Evolutionary conservation across 768 basidiomycete genomes (phyloP).

Genomic region (Boletus rufocinnamomeus): DNA sequence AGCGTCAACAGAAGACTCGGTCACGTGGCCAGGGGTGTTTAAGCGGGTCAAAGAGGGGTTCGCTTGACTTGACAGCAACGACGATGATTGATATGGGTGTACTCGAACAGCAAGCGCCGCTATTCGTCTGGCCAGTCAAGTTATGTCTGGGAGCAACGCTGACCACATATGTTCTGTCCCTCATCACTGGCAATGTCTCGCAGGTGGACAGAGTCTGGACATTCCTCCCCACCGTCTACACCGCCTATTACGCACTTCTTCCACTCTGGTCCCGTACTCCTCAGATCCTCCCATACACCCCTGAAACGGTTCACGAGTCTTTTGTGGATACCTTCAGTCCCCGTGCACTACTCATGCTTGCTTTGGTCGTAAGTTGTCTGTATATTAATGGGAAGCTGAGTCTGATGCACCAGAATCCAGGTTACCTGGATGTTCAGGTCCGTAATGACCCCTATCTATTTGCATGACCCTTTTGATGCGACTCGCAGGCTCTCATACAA

Average conservation of each 20-base stretch:
- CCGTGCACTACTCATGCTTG: slow-evolving; percentile 75
- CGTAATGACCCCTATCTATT: not conserved
- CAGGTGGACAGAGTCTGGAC: slow-evolving; percentile 88
- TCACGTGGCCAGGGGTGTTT: not conserved
- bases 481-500: slow-evolving; percentile 69
- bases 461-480: slow-evolving; percentile 26
- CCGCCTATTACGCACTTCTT: slow-evolving; percentile 76
- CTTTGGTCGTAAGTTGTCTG: slow-evolving; percentile 50
- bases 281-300: slow-evolving; percentile 53
- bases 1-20: slow-evolving; percentile 10
- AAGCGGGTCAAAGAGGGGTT: not conserved
- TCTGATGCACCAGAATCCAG: slow-evolving; percentile 26
- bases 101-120: slow-evolving; percentile 29
- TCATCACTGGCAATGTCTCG: slow-evolving; percentile 77
- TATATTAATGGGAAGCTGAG: not conserved
- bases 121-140: slow-evolving; percentile 62
- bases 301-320: slow-evolving; percentile 41
- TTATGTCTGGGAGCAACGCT: slow-evolving; percentile 54
- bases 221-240: slow-evolving; percentile 79
- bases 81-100: slow-evolving; percentile 11
- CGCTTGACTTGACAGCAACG: not conserved
- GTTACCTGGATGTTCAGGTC: slow-evolving; percentile 64
- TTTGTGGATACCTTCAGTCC: slow-evolving; percentile 57
- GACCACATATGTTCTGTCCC: slow-evolving; percentile 56
- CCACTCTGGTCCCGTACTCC: slow-evolving; percentile 53